Conservation (phyloP, 352 stramenopile species). For the Globisporangium lucens region DNA sequence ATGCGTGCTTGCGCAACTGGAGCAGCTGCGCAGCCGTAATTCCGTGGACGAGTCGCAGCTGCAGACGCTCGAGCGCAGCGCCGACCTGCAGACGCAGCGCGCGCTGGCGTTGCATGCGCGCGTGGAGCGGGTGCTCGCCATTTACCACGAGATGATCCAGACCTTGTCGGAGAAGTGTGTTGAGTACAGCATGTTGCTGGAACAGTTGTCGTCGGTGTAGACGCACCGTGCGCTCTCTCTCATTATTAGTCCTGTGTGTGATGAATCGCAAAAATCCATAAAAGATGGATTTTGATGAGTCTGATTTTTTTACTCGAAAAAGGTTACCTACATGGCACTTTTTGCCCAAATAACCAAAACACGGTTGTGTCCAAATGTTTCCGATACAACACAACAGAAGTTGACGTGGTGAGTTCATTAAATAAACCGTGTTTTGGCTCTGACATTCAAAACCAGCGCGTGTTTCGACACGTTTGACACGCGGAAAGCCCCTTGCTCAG, state of each 20-base stretch:
- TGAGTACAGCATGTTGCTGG: constrained; percentile 53
- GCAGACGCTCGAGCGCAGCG: constrained; percentile 27
- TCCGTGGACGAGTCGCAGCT: constrained; percentile 22
- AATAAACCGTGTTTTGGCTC: background rate
- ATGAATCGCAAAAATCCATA: background rate
- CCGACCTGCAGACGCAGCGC: constrained; percentile 36
- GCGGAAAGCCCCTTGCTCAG: background rate
- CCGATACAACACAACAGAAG: background rate
- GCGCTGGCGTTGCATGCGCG: constrained; percentile 42
- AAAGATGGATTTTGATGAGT: constrained; percentile 1
- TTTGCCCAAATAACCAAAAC: background rate
- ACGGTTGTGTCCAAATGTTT: too few species aligned
- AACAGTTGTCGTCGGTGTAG: constrained; percentile 28
- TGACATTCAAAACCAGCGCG: background rate
- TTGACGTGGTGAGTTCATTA: background rate
- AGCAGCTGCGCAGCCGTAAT: constrained; percentile 32
- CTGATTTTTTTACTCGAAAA: constrained; percentile 7
- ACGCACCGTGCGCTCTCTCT: too few species aligned
- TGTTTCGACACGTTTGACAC: background rate
- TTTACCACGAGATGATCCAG: constrained; percentile 71
- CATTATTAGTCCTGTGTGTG: too few species aligned
- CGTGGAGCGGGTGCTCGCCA: constrained; percentile 46
- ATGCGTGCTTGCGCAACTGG: constrained; percentile 34
- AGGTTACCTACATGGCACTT: background rate
- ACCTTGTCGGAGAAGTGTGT: constrained; percentile 70